Conservation (phyloP, 2,329 filamentous ascomycete species). For the Colletotrichum orbiculare region DNA sequence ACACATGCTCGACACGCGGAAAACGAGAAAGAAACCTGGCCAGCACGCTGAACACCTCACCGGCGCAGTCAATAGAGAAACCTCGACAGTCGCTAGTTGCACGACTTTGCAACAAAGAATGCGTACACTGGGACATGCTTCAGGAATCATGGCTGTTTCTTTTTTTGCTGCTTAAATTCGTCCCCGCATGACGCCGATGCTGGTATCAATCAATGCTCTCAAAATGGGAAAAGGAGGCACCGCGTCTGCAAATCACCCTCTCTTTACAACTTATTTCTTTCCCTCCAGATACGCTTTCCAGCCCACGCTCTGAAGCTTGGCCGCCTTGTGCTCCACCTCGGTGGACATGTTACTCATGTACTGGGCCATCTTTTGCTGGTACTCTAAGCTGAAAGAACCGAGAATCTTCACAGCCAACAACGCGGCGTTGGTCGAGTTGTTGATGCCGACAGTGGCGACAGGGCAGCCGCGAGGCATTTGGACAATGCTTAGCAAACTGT, state of each 20-base stretch:
- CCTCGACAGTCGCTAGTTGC: too few relatives aligned
- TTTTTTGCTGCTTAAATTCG: neutral
- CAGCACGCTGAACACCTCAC: too few relatives aligned
- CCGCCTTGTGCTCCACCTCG: constrained; percentile 73
- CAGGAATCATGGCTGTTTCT: constrained; percentile 1
- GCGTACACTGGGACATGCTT: too few relatives aligned
- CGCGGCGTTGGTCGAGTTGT: constrained; percentile 82
- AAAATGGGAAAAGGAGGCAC: constrained; percentile 15
- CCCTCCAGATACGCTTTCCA: constrained; percentile 64
- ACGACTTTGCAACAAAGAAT: too few relatives aligned
- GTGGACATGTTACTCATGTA: constrained; percentile 73
- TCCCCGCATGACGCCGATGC: constrained; percentile 22
- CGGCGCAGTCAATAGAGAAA: too few relatives aligned
- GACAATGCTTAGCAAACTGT: constrained; percentile 78
- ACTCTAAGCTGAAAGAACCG: constrained; percentile 65
- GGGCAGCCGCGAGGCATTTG: constrained; percentile 83
- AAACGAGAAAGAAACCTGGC: too few relatives aligned
- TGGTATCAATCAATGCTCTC: constrained; percentile 35
- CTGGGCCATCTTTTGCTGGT: constrained; percentile 66
- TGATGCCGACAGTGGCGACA: constrained; percentile 81
- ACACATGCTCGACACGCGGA: too few relatives aligned
- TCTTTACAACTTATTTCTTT: constrained; percentile 40
- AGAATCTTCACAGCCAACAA: constrained; percentile 77
- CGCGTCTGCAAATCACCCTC: constrained; percentile 11
- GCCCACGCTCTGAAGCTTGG: constrained; percentile 64